Base-by-base conservation (phyloP, 345 rosid genomes). In the Stellera chamaejasme region DNA sequence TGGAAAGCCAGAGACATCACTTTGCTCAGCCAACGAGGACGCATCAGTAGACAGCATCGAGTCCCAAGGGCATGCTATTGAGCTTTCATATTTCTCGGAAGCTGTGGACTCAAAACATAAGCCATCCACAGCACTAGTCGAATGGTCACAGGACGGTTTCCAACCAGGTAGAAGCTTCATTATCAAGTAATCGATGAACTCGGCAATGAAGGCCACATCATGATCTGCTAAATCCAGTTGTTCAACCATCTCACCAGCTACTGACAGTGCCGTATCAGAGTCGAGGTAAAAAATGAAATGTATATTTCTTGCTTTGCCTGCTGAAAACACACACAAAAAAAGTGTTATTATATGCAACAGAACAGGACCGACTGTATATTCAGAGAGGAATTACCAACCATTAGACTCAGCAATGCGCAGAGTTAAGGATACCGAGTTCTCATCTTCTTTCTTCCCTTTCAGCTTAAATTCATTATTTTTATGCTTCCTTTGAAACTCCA, bases 211-310 rank as follows among this genome's bases (percentile, higher is more conserved):
- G 64, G 76, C 27, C 48, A 75, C 82, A 64, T 86, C 84, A 65
- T 78, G 82, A 50, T 76, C 53, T 36, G 84, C 71, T 58, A 92
- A 75, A 69, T 75, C 79, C 49, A 92, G 76, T 56, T 88, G 77
- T 69, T 88, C 96, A 62, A 78, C 90, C 98, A 92, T 92, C 79
- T 92, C 97, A 73, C 70, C 77, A 23, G 90, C 80, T 2, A 92
- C 78, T 27, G 91, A 82, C 47, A 63, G 58, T 26, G 84, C 77
- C 11, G 98, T 92, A 65, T 92, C 98, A 6, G 84, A 75, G 52
- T 82, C 72, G 27, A 84, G 79, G 60, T 68, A 86, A 73, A 84
- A 92, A 11, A 68, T 50, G 65, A 92, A 92, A 68, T 86, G 82
- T 55, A 92, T 75, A 55, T 84, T 82, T 54, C 75, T 81, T 50